Base-by-base conservation (phyloP, 441 rosid genomes). In the Adansonia rubrostipa region DNA sequence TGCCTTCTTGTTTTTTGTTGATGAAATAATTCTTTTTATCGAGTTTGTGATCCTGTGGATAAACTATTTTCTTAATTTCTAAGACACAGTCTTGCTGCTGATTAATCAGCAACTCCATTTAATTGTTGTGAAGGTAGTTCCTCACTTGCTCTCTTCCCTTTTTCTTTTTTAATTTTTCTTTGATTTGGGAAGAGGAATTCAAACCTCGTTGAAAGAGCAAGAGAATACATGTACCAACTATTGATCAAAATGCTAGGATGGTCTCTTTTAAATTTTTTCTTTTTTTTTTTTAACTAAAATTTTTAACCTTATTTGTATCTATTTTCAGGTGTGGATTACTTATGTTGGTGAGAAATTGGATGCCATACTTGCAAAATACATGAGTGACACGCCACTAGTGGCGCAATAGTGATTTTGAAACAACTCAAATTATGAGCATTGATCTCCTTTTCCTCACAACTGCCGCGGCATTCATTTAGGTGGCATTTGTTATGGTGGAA, bases 321-420 rank as follows among this genome's bases (percentile, higher is more conserved):
- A 14, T 74, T 76, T 80, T 40, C 88, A 93, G 96, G 90, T 93
- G 0, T 92, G 99, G 98, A 88, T 95, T 80, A 83, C 95, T 80
- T 84, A 87, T 48, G 78, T 92, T 73, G 97, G 94, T 58, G 93
- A 93, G 85, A 92, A 93, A 88, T 87, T 92, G 80, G 96, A 91
- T 74, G 92, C 91, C 0, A 88, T 94, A 15, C 82, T 93, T 19
- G 85, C 87, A 63, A 93, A 89, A 76, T 81, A 77, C 76, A 79
- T 78, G 28, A 70, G 51, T 70, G 74, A 77, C 85, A 83, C 69
- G 74, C 73, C 86, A 77, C 42, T 48, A 68, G 78, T 82, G 63
- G 79, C 57, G 73, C 83, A 84, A 67, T 83, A 87, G 61, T 74
- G 80, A 69, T 65, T 78, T 68, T 79, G 82, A 76, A 73, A 33